Percentiles rank a stretch among this genome's conserved stretches.
These are phyloP conservation scores for Fusarium liriodendri DNA, from an alignment of 2,329 filamentous ascomycete genomes.

Conservation along the genomic window DNA sequence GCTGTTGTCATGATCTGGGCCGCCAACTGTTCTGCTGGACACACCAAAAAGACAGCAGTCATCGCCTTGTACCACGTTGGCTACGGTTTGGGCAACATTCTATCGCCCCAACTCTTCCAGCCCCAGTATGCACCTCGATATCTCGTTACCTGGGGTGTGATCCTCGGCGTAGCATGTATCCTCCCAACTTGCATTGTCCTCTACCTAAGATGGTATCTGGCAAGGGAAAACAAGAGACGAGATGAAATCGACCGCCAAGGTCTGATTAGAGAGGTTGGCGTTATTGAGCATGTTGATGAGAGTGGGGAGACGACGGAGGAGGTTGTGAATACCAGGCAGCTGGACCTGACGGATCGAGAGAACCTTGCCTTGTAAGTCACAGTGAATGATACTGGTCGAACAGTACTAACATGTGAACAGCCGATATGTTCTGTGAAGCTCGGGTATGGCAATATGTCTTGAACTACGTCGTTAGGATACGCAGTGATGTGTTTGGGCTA, in stretches of 20 bases:
- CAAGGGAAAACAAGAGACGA: neutral
- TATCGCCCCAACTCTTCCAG: neutral
- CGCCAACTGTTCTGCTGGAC: neutral
- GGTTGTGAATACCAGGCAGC: neutral
- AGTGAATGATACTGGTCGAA: neutral
- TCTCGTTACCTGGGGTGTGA: neutral
- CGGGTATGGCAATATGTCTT: neutral
- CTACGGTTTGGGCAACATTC: neutral
- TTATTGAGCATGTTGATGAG: neutral
- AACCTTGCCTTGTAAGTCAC: neutral
- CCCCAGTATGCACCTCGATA: neutral
- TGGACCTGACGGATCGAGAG: neutral
- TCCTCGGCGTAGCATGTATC: neutral
- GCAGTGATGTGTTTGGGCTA: neutral
- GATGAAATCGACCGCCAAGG: neutral
- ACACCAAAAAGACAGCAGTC: neutral
- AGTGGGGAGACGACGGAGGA: neutral
- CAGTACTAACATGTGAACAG: neutral
- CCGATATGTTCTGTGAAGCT: neutral
- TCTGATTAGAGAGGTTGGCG: neutral
- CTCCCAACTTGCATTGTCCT: neutral
- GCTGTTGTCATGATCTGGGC: constrained; percentile 4
- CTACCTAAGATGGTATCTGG: neutral
- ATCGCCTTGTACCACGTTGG: neutral
- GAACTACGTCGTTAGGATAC: too few relatives aligned